phyloP scores from a whole-genome alignment of 345 rosid genomes.

The Eucalyptus marginata region DNA sequence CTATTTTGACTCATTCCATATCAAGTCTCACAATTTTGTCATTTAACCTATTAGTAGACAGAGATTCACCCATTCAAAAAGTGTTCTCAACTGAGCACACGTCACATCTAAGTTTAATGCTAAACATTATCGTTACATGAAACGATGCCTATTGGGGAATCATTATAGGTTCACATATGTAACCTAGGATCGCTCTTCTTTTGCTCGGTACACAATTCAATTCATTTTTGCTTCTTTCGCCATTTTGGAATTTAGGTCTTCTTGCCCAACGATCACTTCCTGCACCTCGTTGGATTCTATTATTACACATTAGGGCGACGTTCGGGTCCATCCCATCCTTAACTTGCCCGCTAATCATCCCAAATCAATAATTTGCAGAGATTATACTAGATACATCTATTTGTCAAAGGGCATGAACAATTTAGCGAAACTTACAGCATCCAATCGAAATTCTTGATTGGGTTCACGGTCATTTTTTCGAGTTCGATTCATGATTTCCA shows the following conservation, averaged over 20 bases:
- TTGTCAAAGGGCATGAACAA: neutral
- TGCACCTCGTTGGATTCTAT: neutral
- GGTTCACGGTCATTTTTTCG: neutral
- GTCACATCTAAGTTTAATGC: neutral
- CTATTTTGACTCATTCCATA: accelerated
- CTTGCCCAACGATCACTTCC: neutral
- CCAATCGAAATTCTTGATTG: neutral
- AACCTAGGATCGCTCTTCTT: neutral
- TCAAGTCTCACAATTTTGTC: neutral
- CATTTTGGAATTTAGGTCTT: neutral
- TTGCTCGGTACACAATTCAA: neutral
- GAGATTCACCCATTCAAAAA: neutral
- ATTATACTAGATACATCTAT: neutral
- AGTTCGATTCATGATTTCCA: neutral
- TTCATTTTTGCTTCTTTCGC: neutral
- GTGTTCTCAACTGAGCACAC: neutral
- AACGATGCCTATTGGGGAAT: neutral
- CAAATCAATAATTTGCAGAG: neutral
- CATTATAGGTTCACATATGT: neutral
- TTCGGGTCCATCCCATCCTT: neutral
- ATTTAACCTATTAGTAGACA: neutral
- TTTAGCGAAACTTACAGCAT: neutral
- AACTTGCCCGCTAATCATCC: neutral
- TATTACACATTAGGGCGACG: neutral
- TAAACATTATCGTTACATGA: neutral